Evolutionary conservation across 768 basidiomycete genomes (phyloP), one percentile per base, ranked within the genome.

Genomic region (Macrolepiota albuminosa): DNA sequence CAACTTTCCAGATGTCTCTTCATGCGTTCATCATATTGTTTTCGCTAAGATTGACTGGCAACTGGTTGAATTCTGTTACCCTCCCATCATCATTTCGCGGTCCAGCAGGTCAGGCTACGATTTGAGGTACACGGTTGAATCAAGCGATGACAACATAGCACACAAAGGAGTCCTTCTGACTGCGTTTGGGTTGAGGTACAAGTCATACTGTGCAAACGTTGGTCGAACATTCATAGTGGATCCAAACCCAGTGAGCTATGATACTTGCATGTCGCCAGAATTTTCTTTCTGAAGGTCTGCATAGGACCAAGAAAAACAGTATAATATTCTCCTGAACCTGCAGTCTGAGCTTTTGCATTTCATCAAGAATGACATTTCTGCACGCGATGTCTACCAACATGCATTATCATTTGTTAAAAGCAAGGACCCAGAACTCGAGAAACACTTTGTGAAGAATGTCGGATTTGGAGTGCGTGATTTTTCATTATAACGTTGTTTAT

Each of bases 141-240:
- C 95, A 6, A 87, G 92, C 24, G 77, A 83, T 31, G 91, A 96
- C 67, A 80, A 82, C 60, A 89, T 98, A 64, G 86, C 91, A 52
- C 84, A 91, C 74, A 87, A 90, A 67, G 95, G 95, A 21, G 92
- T 98, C 43, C 84, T 98, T 59, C 76, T 98, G 6, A 86, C 92
- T 10, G 84, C 89, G 5, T 83, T 97, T 63, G 96, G 95, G 31
- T 80, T 98, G 71, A 84, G 93, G 31, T 98, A 96, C 75, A 95
- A 89, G 68, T 89, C 87, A 0, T 98, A 99, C 66, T 94, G 93
- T 69, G 86, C 91, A 33, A 96, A 94, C 70, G 84, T 98, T 64
- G 95, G 92, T 4, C 83, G 96, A 47, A 98, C 92, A 2, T 95
- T 97, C 73, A 91, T 98, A 65, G 95, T 98, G 42, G 94, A 96